These are phyloP conservation scores for Mimosa bimucronata DNA, from an alignment of 306 rosid species.

Conservation along the genomic window DNA sequence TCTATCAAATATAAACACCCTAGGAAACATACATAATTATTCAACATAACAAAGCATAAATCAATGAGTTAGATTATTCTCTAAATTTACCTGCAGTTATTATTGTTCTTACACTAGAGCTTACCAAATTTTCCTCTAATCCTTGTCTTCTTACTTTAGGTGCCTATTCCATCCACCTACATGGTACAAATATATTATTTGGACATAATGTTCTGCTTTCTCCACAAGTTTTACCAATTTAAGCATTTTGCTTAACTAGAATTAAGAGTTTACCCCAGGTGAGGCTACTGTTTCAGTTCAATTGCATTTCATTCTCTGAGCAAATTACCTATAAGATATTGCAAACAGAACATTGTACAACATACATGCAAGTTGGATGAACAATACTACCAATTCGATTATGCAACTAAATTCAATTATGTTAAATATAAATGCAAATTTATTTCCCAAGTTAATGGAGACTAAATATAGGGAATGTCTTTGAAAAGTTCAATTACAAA, in stretches of 20 bases:
- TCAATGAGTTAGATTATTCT: neutral
- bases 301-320: neutral
- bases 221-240: neutral
- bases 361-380: neutral
- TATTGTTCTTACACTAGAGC: neutral
- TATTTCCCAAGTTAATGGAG: neutral
- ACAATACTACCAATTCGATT: no score
- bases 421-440: no score
- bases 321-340: neutral
- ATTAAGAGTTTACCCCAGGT: no score
- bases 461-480: neutral
- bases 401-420: no score
- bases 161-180: no score
- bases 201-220: no score
- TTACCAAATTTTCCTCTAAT: neutral
- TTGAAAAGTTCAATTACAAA: neutral
- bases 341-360: neutral
- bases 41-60: neutral
- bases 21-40: neutral
- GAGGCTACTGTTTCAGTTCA: no score
- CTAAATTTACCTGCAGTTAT: neutral
- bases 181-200: no score
- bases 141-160: neutral
- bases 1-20: neutral
- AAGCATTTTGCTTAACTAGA: no score